A percentile compares a stretch with the other conserved stretches of the same genome.
phyloP scores from a whole-genome alignment of 768 basidiomycete genomes.

The Naganishia onofrii region DNA sequence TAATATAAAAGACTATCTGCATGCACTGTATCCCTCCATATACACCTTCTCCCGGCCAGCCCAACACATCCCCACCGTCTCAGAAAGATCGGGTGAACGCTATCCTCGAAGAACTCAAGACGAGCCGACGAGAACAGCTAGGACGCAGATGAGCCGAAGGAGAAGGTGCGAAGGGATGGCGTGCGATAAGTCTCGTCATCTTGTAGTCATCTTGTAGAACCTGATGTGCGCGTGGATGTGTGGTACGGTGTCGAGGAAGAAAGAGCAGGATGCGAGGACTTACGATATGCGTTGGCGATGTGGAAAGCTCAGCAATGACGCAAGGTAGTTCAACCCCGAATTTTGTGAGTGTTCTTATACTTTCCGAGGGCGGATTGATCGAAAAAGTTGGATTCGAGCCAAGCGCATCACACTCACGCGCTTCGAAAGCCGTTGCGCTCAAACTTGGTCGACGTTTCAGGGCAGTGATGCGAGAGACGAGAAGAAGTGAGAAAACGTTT shows the following conservation, averaged over 20 bases:
- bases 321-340: background rate
- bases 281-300: background rate
- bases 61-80: conserved; percentile 19
- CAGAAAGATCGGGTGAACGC: conserved; percentile 20
- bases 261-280: background rate
- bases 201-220: conserved; percentile 24
- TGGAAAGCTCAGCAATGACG: background rate
- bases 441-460: background rate
- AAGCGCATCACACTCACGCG: background rate
- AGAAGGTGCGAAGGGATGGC: conserved; percentile 16
- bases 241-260: background rate
- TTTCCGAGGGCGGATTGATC: background rate
- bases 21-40: conserved; percentile 26
- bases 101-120: conserved; percentile 3
- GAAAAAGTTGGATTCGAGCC: background rate
- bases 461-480: background rate
- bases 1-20: conserved; percentile 23
- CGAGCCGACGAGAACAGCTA: conserved; percentile 18
- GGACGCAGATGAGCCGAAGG: conserved; percentile 1
- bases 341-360: background rate
- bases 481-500: too few relatives aligned
- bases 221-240: conserved; percentile 1
- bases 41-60: conserved; percentile 1
- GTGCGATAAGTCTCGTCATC: conserved; percentile 27
- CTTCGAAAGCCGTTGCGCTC: too few relatives aligned